These are phyloP conservation scores for Myriosclerotinia curreyana DNA, from an alignment of 2,329 filamentous ascomycete genomes.

Conservation along the genomic window DNA sequence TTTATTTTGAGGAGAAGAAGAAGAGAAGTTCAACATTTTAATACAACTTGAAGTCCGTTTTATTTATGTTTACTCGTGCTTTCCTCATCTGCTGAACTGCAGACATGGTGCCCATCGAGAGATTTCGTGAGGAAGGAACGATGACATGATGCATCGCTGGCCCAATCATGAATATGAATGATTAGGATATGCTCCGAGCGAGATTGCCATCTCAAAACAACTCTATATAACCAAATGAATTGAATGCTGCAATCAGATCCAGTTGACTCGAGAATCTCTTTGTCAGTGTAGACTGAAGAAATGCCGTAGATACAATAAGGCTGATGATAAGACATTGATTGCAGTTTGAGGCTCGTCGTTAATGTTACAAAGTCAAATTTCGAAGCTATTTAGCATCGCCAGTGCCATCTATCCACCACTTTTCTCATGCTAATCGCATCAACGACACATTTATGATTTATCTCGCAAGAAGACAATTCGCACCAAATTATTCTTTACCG, in stretches of 20 bases:
- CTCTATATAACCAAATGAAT: neutral
- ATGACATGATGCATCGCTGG: neutral
- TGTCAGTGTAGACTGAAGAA: too few species aligned
- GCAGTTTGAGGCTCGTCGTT: too few species aligned
- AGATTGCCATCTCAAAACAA: neutral
- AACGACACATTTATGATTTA: too few species aligned
- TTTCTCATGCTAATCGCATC: too few species aligned
- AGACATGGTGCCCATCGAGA: neutral
- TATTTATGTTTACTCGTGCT: neutral
- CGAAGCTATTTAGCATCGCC: too few species aligned
- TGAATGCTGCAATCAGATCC: neutral
- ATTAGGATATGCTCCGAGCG: neutral
- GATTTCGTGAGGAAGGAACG: neutral
- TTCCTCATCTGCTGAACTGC: neutral
- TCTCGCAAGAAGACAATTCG: too few species aligned
- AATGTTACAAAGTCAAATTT: too few species aligned
- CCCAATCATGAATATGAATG: neutral
- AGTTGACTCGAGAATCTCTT: neutral
- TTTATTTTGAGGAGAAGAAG: constrained; percentile 3
- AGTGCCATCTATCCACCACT: too few species aligned
- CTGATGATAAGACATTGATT: too few species aligned
- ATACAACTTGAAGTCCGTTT: neutral
- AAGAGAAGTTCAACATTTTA: neutral
- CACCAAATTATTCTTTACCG: too few species aligned
- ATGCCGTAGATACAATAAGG: too few species aligned